Conservation (phyloP, 129 eudicot genomes). For the Apium graveolens region DNA sequence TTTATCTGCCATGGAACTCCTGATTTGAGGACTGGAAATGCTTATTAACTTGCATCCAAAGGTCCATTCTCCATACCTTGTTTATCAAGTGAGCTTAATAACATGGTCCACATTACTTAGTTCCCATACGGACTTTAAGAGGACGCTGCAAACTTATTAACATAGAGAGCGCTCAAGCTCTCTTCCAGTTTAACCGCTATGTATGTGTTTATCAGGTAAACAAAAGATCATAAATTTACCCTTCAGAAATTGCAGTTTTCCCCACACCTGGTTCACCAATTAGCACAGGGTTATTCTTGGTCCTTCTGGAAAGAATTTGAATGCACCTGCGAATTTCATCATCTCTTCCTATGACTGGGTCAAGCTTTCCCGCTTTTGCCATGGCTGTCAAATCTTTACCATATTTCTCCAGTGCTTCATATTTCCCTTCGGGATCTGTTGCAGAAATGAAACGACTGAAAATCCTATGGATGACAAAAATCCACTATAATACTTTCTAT, state of each 20-base stretch:
- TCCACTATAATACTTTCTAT: neutral
- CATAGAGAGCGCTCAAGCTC: neutral
- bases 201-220: neutral
- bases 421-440: conserved; percentile 92
- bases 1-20: neutral
- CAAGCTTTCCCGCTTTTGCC: conserved; percentile 94
- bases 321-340: conserved; percentile 96
- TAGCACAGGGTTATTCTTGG: conserved; percentile 94
- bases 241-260: conserved; percentile 97
- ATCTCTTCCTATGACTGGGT: conserved; percentile 98
- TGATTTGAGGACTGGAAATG: neutral
- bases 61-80: neutral
- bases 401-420: conserved; percentile 86
- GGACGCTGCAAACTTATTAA: neutral
- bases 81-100: neutral
- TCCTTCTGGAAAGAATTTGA: conserved; percentile 93
- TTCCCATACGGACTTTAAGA: neutral
- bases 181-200: neutral
- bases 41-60: neutral
- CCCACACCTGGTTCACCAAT: conserved; percentile 99
- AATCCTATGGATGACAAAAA: neutral
- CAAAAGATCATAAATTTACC: conserved; percentile 31
- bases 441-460: neutral
- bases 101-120: neutral
- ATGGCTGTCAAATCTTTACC: conserved; percentile 92